phyloP scores from a whole-genome alignment of 2,329 filamentous ascomycete species.

The Cladophialophora bantiana region DNA sequence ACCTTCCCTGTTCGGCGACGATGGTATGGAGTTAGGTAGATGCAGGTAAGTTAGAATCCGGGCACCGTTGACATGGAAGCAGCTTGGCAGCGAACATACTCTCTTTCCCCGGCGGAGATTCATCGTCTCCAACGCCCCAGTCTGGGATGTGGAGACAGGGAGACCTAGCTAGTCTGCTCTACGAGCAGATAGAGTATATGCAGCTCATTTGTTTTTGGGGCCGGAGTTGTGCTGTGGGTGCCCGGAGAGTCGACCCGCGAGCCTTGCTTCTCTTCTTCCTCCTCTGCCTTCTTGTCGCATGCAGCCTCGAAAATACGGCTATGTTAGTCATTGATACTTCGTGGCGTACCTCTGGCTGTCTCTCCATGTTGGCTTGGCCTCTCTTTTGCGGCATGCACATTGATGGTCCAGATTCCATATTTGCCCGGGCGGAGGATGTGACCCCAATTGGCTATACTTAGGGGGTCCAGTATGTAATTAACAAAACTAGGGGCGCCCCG shows the following conservation, averaged over 20 bases:
- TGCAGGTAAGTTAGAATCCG: slow-evolving; percentile 1
- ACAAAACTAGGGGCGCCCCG: slow-evolving; percentile 1
- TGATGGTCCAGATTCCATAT: background rate
- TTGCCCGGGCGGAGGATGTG: slow-evolving; percentile 14
- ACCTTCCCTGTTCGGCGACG: slow-evolving; percentile 29
- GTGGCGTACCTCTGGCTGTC: background rate
- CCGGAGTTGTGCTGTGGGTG: background rate
- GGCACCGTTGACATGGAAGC: background rate
- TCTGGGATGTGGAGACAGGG: background rate
- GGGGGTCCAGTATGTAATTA: too few relatives aligned
- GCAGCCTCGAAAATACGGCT: background rate
- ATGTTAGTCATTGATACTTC: background rate
- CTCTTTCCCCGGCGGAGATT: background rate
- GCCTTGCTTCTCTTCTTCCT: background rate
- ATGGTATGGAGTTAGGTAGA: slow-evolving; percentile 5
- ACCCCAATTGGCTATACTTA: background rate
- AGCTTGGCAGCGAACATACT: slow-evolving; percentile 5
- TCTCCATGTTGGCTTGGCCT: background rate
- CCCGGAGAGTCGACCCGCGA: background rate
- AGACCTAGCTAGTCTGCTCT: background rate
- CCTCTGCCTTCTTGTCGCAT: background rate
- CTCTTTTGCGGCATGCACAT: background rate
- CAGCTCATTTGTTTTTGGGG: background rate
- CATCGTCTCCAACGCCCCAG: slow-evolving; percentile 3
- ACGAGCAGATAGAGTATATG: background rate